Base-by-base conservation (phyloP, 164 flowering plant genomes). In the Brasenia schreberi region DNA sequence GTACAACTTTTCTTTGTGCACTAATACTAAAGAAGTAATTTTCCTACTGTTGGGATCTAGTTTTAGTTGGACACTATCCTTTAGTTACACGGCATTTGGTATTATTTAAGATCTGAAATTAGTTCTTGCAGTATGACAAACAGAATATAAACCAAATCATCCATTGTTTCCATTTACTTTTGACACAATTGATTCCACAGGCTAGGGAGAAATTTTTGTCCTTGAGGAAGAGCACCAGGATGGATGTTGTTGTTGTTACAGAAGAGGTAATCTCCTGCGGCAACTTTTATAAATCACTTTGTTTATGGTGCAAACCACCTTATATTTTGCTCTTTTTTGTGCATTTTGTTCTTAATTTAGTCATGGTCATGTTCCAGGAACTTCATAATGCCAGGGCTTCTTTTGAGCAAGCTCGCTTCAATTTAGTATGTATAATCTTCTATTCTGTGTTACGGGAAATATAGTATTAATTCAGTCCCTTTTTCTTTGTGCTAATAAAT, bases 341-440 rank as follows among this genome's bases (percentile, higher is more conserved):
- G 56, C 16, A 49, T 49, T 49, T 14, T 4, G 71, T 73, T 65
- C 73, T 78, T 81, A 75, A 81, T 81, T 72, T 76, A 78, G 72
- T 79, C 70, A 49, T 77, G 77, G 78, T 70, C 71, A 70, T 69
- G 64, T 85, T 82, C 74, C 89, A 92, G 99, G 99, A 95, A 73
- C 94, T 95, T 78, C 85, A 88, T 76, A 80, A 64, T 82, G 83
- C 99, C 70, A 83, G 99, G 77, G 79, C 96, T 69, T 63, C 78
- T 61, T 95, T 92, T 80, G 99, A 95, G 80, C 94, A 95, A 76
- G 89, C 99, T 68, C 99, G 99, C 69, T 92, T 95, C 77, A 85
- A 74, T 80, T 81, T 95, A 85, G 99, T 94, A 69, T 68, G 77
- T 69, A 43, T 62, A 59, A 66, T 56, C 64, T 60, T 9, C 56